Percentiles rank a stretch among this genome's conserved stretches.
These are phyloP conservation scores for Aspergillus steynii DNA, from an alignment of 495 filamentous ascomycete species.

Conservation along the genomic window DNA sequence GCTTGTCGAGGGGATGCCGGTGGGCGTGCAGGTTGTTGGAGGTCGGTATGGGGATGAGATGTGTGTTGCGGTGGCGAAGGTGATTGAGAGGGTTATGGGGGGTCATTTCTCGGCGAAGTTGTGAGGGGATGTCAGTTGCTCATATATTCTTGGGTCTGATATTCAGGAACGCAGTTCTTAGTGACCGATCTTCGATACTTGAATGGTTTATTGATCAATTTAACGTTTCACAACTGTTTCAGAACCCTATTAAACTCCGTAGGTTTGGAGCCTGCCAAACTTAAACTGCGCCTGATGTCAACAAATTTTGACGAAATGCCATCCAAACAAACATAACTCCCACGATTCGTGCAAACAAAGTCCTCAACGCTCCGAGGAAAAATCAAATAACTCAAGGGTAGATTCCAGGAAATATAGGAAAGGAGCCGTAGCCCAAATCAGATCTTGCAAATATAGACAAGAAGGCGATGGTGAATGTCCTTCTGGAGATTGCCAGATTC, in stretches of 20 bases:
- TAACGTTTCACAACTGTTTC: too few species aligned
- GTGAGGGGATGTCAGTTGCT: neutral
- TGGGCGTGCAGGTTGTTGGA: conserved; percentile 56
- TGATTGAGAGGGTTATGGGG: conserved; percentile 29
- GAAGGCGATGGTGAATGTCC: neutral
- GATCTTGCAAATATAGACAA: neutral
- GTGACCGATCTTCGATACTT: too few species aligned
- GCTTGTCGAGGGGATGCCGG: conserved; percentile 51
- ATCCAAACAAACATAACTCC: conserved; percentile 2
- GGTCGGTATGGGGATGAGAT: conserved; percentile 50
- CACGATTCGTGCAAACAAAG: neutral
- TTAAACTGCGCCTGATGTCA: conserved; percentile 3
- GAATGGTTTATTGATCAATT: too few species aligned
- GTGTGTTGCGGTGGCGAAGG: conserved; percentile 47
- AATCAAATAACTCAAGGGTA: neutral
- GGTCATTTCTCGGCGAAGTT: neutral
- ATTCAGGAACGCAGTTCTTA: too few species aligned
- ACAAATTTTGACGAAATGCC: conserved; percentile 5
- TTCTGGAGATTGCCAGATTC: too few species aligned
- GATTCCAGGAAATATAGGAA: neutral
- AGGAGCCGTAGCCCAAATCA: neutral
- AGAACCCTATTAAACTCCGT: neutral
- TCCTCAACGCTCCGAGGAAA: neutral
- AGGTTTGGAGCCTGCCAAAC: conserved; percentile 11
- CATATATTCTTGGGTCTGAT: too few species aligned